Evolutionary conservation across 2,329 filamentous ascomycete species (phyloP), one percentile per base, ranked within the genome.

Genomic region (Helotiales sp.): DNA sequence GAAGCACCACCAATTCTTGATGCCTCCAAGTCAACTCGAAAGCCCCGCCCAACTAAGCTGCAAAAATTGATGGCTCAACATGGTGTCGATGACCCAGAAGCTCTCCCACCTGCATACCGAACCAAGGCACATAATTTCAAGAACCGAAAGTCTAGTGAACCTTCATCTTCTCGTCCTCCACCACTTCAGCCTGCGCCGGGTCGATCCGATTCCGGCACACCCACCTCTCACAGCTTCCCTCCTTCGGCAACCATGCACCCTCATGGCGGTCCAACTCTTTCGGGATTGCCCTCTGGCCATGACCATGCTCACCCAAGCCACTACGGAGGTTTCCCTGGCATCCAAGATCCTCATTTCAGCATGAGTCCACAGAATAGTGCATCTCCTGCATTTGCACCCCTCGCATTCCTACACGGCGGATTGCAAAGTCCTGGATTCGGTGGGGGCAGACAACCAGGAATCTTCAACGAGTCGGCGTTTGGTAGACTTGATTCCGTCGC

Each of bases 31-130:
- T 97, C 94, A 59, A 99, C 96, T 4, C 88, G 96, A 66, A 99
- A 99, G 79, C 96, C 96, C 47, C 89, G 96, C 8, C 96, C 96
- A 8, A 99, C 96, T 0, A 99, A 99, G 80, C 87, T 97, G 71
- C 95, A 98, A 79, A 98, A 97, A 82, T 87, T 98, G 75, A 91
- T 99, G 83, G 89, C 89, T 1, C 91, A 96, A 74, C 88, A 96
- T 69, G 94, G 93, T 1, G 93, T 98, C 13, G 90, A 94, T 3
- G 93, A 96, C 72, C 93, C 93, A 0, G 95, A 98, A 63, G 92
- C 97, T 72, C 84, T 99, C 4, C 96, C 96, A 0, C 89, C 93
- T 69, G 89, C 92, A 72, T 64, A 77, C 24, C 69, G 74, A 15
- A 75, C 72, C n/a, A 77, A 77, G 61, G 73, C 74, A 10, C 75